phyloP scores from a whole-genome alignment of 805 yeast genomes.

The Cyberlindnera japonica region DNA sequence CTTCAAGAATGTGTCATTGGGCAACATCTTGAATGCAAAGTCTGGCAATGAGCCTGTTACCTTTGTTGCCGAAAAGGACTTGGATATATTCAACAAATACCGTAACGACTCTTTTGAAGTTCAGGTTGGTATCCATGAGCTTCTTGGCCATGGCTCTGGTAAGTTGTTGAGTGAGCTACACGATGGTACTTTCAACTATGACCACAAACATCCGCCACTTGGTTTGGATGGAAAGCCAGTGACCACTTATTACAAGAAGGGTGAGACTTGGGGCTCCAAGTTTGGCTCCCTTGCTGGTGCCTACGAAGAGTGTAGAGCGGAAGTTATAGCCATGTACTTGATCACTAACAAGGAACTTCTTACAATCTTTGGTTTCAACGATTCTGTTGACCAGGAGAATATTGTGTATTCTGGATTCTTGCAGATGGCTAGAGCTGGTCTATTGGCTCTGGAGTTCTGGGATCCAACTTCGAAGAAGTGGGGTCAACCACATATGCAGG shows the following conservation, averaged over 20 bases:
- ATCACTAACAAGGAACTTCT: slow-evolving; percentile 65
- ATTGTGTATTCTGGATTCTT: slow-evolving; percentile 65
- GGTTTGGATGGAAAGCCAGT: slow-evolving; percentile 61
- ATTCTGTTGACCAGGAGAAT: slow-evolving; percentile 55
- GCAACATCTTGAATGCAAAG: slow-evolving; percentile 76
- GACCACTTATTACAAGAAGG: slow-evolving; percentile 65
- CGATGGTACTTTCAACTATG: slow-evolving; percentile 70
- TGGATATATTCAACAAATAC: slow-evolving; percentile 61
- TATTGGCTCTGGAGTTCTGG: slow-evolving; percentile 80
- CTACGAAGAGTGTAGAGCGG: slow-evolving; percentile 92
- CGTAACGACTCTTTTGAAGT: slow-evolving; percentile 84
- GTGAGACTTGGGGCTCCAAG: slow-evolving; percentile 88
- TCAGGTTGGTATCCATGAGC: slow-evolving; percentile 90
- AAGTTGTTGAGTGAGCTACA: slow-evolving; percentile 62
- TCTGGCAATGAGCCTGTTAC: slow-evolving; percentile 67
- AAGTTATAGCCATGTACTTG: slow-evolving; percentile 79
- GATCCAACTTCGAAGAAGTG: slow-evolving; percentile 78
- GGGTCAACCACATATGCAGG: slow-evolving; percentile 97
- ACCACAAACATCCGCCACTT: slow-evolving; percentile 55
- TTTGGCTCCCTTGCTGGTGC: slow-evolving; percentile 83
- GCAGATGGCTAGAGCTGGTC: slow-evolving; percentile 86
- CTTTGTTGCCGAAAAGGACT: slow-evolving; percentile 52
- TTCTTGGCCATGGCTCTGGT: slow-evolving; percentile 90
- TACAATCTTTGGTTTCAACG: slow-evolving; percentile 66
- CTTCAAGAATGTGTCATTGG: slow-evolving; percentile 85